Conservation (phyloP, 108 stramenopile species). For the Parietichytrium sp. region DNA sequence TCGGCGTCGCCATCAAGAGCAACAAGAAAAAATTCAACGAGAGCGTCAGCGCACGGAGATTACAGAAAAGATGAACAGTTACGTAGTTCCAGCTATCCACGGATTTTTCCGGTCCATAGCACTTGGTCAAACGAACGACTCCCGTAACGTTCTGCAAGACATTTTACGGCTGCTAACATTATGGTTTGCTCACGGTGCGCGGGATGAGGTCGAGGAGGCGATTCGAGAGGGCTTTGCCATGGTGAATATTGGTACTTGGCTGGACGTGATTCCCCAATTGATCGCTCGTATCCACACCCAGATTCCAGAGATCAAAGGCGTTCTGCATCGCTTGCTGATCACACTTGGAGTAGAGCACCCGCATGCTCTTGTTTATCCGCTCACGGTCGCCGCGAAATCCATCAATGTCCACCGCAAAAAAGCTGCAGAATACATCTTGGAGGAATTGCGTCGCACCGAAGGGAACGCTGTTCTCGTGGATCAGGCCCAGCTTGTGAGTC, state of each 20-base stretch:
- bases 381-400: constrained; percentile 86
- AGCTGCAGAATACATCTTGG: constrained; percentile 86
- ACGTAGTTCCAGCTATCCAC: constrained; percentile 72
- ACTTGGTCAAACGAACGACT: constrained; percentile 81
- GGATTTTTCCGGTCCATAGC: constrained; percentile 86
- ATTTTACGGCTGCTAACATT: constrained; percentile 90
- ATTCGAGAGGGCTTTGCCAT: constrained; percentile 61
- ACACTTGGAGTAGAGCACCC: constrained; percentile 83
- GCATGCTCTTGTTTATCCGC: constrained; percentile 95
- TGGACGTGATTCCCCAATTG: constrained; percentile 94
- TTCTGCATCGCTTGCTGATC: constrained; percentile 81
- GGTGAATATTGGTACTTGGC: constrained; percentile 87
- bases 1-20: too few relatives aligned
- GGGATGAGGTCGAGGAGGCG: constrained; percentile 66
- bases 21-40: too few relatives aligned
- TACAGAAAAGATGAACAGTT: not conserved
- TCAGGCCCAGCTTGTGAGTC: constrained; percentile 87
- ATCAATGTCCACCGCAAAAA: constrained; percentile 77
- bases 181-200: constrained; percentile 87
- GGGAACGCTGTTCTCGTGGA: constrained; percentile 73
- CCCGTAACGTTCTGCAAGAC: constrained; percentile 89
- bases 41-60: not conserved
- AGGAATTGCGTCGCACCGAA: constrained; percentile 72
- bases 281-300: constrained; percentile 94
- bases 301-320: constrained; percentile 68